Percentiles rank a stretch among this genome's conserved stretches.
Evolutionary conservation across 495 filamentous ascomycete species (phyloP).

Genomic region (Penicillium subrubescens): DNA sequence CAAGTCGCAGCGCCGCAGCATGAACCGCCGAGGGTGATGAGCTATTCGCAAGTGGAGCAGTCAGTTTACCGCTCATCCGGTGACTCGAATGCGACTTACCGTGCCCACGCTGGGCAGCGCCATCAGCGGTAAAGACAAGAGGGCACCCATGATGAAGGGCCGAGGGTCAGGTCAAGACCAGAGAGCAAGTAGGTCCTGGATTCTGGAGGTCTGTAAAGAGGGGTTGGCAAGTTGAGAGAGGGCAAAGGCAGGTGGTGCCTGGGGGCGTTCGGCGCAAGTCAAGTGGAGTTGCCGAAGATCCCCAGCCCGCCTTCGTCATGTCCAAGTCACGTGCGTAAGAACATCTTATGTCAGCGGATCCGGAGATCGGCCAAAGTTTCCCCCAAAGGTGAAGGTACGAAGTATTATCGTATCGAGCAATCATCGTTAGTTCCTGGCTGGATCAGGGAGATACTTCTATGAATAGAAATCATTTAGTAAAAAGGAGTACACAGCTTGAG

Average conservation of each 20-base stretch:
- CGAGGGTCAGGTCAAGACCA: neutral
- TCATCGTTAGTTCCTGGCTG: neutral
- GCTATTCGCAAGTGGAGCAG: constrained; percentile 44
- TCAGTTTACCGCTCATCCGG: constrained; percentile 43
- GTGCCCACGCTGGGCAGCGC: constrained; percentile 84
- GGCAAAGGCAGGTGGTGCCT: constrained; percentile 1
- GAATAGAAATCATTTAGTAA: too few species aligned
- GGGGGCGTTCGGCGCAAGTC: constrained; percentile 4
- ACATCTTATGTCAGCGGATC: neutral
- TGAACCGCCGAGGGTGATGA: constrained; percentile 74
- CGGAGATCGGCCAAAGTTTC: neutral
- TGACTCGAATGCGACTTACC: constrained; percentile 54
- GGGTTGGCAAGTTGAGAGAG: neutral
- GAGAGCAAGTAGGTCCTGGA: neutral
- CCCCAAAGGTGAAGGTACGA: constrained; percentile 8
- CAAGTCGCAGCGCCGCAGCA: constrained; percentile 96
- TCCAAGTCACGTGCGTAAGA: neutral
- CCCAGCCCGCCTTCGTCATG: constrained; percentile 23
- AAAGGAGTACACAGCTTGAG: neutral
- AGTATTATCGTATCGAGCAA: constrained; percentile 18
- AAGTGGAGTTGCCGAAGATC: constrained; percentile 18
- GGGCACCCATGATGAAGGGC: constrained; percentile 69
- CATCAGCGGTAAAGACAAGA: constrained; percentile 86
- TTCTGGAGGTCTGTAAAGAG: neutral
- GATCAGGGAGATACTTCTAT: neutral